Conservation (phyloP, 768 basidiomycete species). For the Glaciozyma antarctica region DNA sequence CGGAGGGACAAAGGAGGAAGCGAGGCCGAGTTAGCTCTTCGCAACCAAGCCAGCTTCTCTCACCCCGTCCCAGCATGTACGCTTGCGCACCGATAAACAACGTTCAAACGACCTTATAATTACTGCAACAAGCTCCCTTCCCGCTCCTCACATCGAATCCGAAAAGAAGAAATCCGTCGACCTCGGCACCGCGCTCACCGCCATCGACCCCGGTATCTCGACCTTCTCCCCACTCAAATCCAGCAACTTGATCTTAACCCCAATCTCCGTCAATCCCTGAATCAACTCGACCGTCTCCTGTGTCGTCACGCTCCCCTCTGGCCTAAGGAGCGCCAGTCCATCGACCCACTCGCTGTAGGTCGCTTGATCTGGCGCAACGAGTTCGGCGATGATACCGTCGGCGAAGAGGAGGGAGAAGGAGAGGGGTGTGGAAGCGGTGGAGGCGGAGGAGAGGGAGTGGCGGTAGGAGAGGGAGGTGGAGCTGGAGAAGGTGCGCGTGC, state of each 20-base stretch:
- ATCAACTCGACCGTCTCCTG: constrained; percentile 79
- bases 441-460: constrained; percentile 43
- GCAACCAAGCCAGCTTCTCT: no score
- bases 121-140: no score
- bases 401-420: constrained; percentile 64
- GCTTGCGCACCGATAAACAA: no score
- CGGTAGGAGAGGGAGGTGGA: constrained; percentile 42
- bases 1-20: no score
- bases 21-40: no score
- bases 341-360: constrained; percentile 92
- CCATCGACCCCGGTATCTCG: constrained; percentile 57
- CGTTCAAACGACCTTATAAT: no score
- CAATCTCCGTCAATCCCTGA: constrained; percentile 75
- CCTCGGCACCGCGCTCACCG: not conserved
- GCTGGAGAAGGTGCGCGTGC: constrained; percentile 44
- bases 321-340: constrained; percentile 74
- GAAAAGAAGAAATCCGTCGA: not conserved
- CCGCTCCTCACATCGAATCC: not conserved
- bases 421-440: constrained; percentile 42
- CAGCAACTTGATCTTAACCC: constrained; percentile 78
- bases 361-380: constrained; percentile 64
- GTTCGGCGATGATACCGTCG: constrained; percentile 62
- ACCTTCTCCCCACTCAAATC: constrained; percentile 83
- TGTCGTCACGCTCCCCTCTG: constrained; percentile 71
- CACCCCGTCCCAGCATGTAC: no score